Evolutionary conservation across 192 early-diverging fungal species (phyloP), one percentile per base, ranked within the genome.

Genomic region (Coemansia interrupta): DNA sequence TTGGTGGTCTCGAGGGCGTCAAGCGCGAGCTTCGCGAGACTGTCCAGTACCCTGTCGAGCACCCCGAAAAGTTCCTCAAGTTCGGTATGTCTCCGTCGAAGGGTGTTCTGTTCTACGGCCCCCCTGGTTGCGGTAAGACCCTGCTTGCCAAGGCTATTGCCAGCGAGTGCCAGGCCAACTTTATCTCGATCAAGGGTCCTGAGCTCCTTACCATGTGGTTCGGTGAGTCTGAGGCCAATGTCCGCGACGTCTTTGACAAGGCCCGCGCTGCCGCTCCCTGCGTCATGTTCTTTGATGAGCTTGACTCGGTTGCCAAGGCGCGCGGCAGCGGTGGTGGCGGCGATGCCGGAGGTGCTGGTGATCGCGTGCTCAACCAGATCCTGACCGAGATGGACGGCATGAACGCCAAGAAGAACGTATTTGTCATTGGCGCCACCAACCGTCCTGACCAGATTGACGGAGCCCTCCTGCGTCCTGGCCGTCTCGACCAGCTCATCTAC

Each of bases 281-380:
- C 78, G 96, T 99, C 26, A 94, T 99, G 93, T 99, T 99, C 92
- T 99, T 99, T 86, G 96, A 99, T 60, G 96, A 99, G 82, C 78
- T 99, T 68, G 96, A 99, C 81, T 95, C 94, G 30, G 88, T 97
- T 68, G 95, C 95, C 70, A 96, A 96, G 82, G 86, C 94, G 18
- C 92, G 96, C 74, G 96, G 92, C 38, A 70, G 39, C 54, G 14
- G 59, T 45, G 79, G 78, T 17, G 57, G 56, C 1, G 96, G 96
- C 51, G 95, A 95, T 69, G 89, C 83, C 18, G 91, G 91, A 30
- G 96, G 95, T 69, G 91, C 94, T 24, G 92, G 94, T 46, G 96
- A 97, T 68, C 92, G 96, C 80, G 95, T 99, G 18, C 84, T 99
- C 30, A 99, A 97, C 84, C 95, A 97, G 83, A 93, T 99, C 60